These are phyloP conservation scores for Solanum pinnatisectum DNA, from an alignment of 257 asterid species.

Conservation along the genomic window DNA sequence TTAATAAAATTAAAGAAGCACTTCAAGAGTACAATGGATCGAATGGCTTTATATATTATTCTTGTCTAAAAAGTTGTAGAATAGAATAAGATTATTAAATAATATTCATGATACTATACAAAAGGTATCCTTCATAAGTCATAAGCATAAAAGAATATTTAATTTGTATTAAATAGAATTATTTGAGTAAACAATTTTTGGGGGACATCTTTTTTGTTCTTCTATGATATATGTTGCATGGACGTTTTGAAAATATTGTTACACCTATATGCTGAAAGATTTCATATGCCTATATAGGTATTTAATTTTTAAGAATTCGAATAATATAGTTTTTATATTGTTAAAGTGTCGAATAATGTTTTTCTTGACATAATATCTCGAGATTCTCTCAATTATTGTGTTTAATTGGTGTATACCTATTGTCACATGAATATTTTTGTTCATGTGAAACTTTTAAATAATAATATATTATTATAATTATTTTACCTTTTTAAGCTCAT, in stretches of 20 bases:
- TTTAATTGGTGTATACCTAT: background rate
- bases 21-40: background rate
- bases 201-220: background rate
- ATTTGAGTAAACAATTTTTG: background rate
- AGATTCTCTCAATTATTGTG: background rate
- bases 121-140: background rate
- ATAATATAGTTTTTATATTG: too few relatives aligned
- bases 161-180: background rate
- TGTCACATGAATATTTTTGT: background rate
- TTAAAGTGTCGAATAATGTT: too few relatives aligned
- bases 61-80: background rate
- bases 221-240: too few relatives aligned
- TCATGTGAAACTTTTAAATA: background rate
- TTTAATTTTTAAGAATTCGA: too few relatives aligned
- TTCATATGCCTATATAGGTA: too few relatives aligned
- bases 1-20: background rate
- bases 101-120: background rate
- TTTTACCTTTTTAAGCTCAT: background rate
- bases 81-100: background rate
- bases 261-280: background rate
- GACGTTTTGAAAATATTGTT: too few relatives aligned
- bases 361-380: background rate
- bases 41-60: background rate
- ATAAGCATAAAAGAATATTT: background rate
- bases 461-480: too few relatives aligned